Base-by-base conservation (phyloP, 345 rosid genomes). In the Brassica incana region DNA sequence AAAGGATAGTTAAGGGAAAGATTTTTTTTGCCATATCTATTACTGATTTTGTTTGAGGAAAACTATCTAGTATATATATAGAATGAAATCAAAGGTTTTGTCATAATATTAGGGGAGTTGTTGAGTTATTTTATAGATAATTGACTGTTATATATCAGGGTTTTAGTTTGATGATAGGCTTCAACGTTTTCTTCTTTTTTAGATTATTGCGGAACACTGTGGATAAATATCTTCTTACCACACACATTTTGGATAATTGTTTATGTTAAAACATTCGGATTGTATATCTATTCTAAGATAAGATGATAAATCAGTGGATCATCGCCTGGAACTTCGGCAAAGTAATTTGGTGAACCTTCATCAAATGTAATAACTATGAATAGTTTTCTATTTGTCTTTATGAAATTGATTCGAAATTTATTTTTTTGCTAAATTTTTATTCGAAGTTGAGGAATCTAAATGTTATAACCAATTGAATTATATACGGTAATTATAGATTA, bases 1-100 rank as follows among this genome's bases (percentile, higher is more conserved):
- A 7, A 66, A 70, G 11, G 68, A 62, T 14, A 25, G 38, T 48
- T 70, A n/a, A 10, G 18, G 0, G 18, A 40, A 18, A 56, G 6
- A 62, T 36, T 18, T 35, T 0, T 32, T 75, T 75, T 14, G 79
- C 72, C 83, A 80, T 80, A 63, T 50, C 52, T 70, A 63, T 16
- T 48, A 50, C 32, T 70, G 75, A 63, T 9, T 40, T 40, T 43
- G 61, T 56, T 38, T 15, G 20, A n/a, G 32, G 32, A 60, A 40
- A n/a, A 29, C 16, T 8, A 30, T 45, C 20, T 16, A 45, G 27
- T 68, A 38, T 65, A 43, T 33, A 62, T 56, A 65, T 18, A 75
- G 48, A 14, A 60, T 69, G 54, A 45, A 38, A 62, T 48, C 15
- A 27, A 58, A 43, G 48, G 73, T 38, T 67, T 29, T 25, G 8